Conservation (phyloP, 2,329 filamentous ascomycete genomes). For the Trichoderma sp. region DNA sequence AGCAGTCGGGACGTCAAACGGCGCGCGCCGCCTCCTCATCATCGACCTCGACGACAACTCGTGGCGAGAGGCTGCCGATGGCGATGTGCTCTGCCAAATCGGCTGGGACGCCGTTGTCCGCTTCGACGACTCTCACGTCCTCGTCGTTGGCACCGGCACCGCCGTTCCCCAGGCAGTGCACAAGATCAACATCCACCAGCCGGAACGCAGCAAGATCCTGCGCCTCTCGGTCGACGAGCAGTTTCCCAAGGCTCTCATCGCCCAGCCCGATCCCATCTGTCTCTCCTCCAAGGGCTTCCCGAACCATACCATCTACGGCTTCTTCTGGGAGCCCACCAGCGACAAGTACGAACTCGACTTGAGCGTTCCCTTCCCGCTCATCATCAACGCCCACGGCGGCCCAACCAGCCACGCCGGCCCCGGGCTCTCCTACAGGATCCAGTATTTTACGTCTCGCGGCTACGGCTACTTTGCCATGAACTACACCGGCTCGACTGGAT, state of each 20-base stretch:
- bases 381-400: slow-evolving; percentile 55
- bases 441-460: slow-evolving; percentile 58
- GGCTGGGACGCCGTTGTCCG: slow-evolving; percentile 41
- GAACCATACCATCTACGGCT: slow-evolving; percentile 45
- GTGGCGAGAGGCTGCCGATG: slow-evolving; percentile 40
- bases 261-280: slow-evolving; percentile 43
- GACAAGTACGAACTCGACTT: slow-evolving; percentile 44
- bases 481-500: slow-evolving; percentile 55
- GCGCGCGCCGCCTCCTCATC: slow-evolving; percentile 41
- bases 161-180: slow-evolving; percentile 42
- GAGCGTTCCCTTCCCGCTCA: slow-evolving; percentile 49
- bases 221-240: slow-evolving; percentile 41
- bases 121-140: slow-evolving; percentile 41
- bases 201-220: slow-evolving; percentile 36
- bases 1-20: slow-evolving; percentile 41
- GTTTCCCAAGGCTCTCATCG: slow-evolving; percentile 41
- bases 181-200: slow-evolving; percentile 38
- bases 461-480: slow-evolving; percentile 56
- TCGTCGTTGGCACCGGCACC: slow-evolving; percentile 44
- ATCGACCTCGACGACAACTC: slow-evolving; percentile 42
- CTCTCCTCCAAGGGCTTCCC: slow-evolving; percentile 36
- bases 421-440: slow-evolving; percentile 48
- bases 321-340: slow-evolving; percentile 55
- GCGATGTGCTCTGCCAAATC: slow-evolving; percentile 40
- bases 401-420: slow-evolving; percentile 50